A percentile compares a stretch with the other conserved stretches of the same genome.
phyloP scores from a whole-genome alignment of 768 basidiomycete species.

The Termitomyces sp. region DNA sequence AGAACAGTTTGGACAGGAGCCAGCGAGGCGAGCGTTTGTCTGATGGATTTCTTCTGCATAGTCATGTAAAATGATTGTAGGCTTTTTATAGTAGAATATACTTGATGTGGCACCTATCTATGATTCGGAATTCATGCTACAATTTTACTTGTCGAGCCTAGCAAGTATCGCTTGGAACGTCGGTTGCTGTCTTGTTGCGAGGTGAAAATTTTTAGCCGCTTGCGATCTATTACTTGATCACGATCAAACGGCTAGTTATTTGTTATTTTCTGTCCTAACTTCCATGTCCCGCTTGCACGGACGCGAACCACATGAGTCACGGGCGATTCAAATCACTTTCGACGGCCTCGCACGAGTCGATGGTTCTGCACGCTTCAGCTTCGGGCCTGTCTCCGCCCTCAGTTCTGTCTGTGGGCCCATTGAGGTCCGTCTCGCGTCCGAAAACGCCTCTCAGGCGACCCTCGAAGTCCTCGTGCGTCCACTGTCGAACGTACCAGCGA shows the following conservation, averaged over 20 bases:
- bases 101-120: no score
- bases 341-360: constrained; percentile 67
- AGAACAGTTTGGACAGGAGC: constrained; percentile 4
- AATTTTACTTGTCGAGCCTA: no score
- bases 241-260: neutral
- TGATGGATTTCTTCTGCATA: constrained; percentile 14
- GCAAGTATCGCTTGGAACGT: no score
- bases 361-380: constrained; percentile 68
- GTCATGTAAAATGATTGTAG: neutral
- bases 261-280: neutral
- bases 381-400: constrained; percentile 47
- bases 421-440: constrained; percentile 61
- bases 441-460: constrained; percentile 66
- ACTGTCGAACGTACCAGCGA: constrained; percentile 61
- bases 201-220: no score
- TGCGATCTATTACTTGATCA: neutral
- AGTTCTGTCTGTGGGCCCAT: constrained; percentile 80
- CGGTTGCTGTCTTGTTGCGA: no score
- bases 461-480: constrained; percentile 74
- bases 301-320: constrained; percentile 26
- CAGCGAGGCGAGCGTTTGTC: constrained; percentile 19
- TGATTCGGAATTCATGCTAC: no score
- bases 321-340: constrained; percentile 40
- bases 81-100: neutral
- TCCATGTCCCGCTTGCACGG: constrained; percentile 3